Conservation (phyloP, 139 green algal species). For the Picochlorum sp. region DNA sequence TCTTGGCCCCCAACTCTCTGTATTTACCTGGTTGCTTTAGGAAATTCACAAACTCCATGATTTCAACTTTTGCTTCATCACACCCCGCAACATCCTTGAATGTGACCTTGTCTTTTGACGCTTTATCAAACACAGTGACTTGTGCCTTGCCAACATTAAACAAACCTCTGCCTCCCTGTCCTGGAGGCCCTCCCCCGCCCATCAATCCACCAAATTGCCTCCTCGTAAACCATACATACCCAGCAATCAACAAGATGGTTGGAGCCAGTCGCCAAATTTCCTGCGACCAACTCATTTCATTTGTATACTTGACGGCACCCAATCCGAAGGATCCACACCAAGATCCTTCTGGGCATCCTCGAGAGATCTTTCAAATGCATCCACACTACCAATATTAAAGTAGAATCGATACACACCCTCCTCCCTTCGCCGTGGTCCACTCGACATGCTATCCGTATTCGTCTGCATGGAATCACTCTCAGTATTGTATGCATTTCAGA, state of each 20-base stretch:
- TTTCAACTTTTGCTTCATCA: constrained; percentile 91
- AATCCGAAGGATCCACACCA: constrained; percentile 25
- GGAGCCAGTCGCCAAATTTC: constrained; percentile 72
- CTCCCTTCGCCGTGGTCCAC: background rate
- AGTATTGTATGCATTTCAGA: background rate
- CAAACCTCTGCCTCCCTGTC: constrained; percentile 55
- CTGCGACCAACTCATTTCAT: constrained; percentile 57
- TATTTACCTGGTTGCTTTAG: constrained; percentile 75
- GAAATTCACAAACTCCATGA: constrained; percentile 99
- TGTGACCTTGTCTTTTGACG: constrained; percentile 74
- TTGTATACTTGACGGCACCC: constrained; percentile 70
- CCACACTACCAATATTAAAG: constrained; percentile 95
- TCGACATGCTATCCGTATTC: background rate
- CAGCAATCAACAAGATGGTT: constrained; percentile 86
- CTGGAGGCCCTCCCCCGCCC: constrained; percentile 28
- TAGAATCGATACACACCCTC: constrained; percentile 59
- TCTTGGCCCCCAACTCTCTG: constrained; percentile 76
- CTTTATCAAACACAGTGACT: constrained; percentile 74
- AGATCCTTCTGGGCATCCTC: constrained; percentile 79
- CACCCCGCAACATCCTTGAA: constrained; percentile 95
- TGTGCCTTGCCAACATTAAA: constrained; percentile 88
- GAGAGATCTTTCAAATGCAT: constrained; percentile 93
- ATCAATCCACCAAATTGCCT: constrained; percentile 53
- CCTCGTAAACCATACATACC: constrained; percentile 80
- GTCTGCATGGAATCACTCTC: background rate